Conservation (phyloP, 495 filamentous ascomycete genomes). For the Mycothermus thermophilus region DNA sequence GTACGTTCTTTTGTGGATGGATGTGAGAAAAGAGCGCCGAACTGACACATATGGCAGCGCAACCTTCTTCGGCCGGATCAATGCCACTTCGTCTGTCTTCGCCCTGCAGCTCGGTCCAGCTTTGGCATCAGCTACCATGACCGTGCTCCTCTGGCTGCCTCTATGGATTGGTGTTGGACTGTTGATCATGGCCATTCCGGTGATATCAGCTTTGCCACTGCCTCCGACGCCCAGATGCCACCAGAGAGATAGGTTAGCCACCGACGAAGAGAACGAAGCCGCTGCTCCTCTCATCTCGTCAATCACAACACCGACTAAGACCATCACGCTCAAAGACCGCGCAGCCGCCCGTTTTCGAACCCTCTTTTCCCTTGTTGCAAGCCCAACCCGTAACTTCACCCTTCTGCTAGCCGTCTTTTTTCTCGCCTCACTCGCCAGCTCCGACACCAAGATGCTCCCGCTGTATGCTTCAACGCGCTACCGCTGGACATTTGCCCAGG, state of each 20-base stretch:
- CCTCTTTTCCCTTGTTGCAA: conserved; percentile 6
- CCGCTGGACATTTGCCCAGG: conserved; percentile 24
- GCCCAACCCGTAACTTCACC: conserved; percentile 16
- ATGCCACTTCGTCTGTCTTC: conserved; percentile 27
- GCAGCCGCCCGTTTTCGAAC: conserved; percentile 14
- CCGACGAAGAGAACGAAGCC: background rate
- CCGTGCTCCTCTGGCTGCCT: conserved; percentile 24
- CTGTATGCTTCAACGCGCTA: conserved; percentile 33
- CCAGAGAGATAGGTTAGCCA: too few relatives aligned
- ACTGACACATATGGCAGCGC: conserved; percentile 17
- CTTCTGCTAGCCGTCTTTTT: conserved; percentile 27
- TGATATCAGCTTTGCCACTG: conserved; percentile 14
- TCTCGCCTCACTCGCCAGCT: conserved; percentile 31
- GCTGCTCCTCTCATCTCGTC: background rate
- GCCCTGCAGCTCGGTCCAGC: conserved; percentile 28
- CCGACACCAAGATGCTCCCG: conserved; percentile 32
- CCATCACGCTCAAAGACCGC: conserved; percentile 4
- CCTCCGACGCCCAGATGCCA: background rate
- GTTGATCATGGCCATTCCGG: conserved; percentile 22
- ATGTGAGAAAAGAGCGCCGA: background rate
- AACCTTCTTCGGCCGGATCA: conserved; percentile 32
- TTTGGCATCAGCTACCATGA: conserved; percentile 30
- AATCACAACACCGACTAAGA: conserved; percentile 9
- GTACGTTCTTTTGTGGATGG: conserved; percentile 9
- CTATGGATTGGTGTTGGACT: conserved; percentile 27